Evolutionary conservation across 225 moss, liverwort and hornwort genomes (phyloP), one percentile per base, ranked within the genome.

Genomic region (Lunularia cruciata): DNA sequence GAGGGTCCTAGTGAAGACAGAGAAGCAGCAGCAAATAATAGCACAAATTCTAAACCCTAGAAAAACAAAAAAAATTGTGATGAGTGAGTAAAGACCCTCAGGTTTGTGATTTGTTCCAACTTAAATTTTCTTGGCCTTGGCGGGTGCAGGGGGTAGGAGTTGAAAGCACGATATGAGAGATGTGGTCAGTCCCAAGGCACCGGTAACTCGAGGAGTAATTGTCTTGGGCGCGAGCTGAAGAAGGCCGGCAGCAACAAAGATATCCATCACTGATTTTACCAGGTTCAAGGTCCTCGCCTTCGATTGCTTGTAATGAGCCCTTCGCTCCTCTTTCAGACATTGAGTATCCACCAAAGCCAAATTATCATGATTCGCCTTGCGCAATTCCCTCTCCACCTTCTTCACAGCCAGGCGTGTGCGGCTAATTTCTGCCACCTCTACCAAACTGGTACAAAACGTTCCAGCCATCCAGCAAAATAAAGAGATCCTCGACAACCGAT

Each of bases 381-480:
- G 47, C 73, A 90, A 78, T 56, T 98, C 90, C 79, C 70, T 87
- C 61, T 83, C 75, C 26, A 85, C 78, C 82, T 87, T 89, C 75
- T 86, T 87, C 40, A 83, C 81, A 22, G 86, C 78, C 28, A 74
- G 62, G 35, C 75, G 77, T 59, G 88, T 63, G 33, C 92, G 90
- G 70, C 80, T 69, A 62, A 92, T 79, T 71, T 98, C 96, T 45
- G 85, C 77, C 58, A 95, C 90, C 85, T 98, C 96, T 59, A 60
- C 87, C 51, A 92, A 46, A 43, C 79, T 77, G 11, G 83, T 73
- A 67, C 90, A 92, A 32, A 53, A 66, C 22, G 26, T 75, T 60
- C 96, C 96, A 36, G 88, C 90, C 92, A 98, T 74, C 89, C 90
- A 98, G 77, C 92, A 98, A 54, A 83, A 91, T 46, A 98, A 78